phyloP scores from a whole-genome alignment of 1,284 basidiomycete species.

The Ustilago esculenta region DNA sequence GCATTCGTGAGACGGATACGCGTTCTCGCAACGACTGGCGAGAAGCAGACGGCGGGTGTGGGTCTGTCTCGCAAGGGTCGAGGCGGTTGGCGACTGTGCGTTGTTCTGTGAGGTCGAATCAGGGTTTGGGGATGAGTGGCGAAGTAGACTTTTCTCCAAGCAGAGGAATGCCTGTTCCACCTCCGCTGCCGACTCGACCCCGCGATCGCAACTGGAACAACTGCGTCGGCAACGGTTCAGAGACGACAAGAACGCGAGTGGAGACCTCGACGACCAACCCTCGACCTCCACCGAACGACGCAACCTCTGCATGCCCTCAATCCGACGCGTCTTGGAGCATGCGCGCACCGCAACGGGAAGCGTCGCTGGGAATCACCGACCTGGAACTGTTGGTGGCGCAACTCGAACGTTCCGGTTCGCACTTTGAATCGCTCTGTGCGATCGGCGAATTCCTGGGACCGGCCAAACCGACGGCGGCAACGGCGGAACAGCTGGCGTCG shows the following conservation, averaged over 20 bases:
- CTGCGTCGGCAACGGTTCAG: no score
- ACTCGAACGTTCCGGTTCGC: conserved; percentile 40
- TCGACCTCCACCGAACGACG: no score
- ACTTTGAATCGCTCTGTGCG: conserved; percentile 70
- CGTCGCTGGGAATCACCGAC: conserved; percentile 54
- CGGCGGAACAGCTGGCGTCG: conserved; percentile 60
- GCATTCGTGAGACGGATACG: no score
- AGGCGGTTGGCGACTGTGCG: conserved; percentile 20
- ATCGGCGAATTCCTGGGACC: conserved; percentile 76
- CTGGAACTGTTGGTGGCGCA: conserved; percentile 62
- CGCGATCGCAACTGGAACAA: conserved; percentile 13
- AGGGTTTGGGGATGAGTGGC: conserved; percentile 21
- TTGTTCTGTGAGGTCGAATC: conserved; percentile 3
- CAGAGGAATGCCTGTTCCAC: conserved; percentile 20
- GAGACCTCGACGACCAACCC: no score
- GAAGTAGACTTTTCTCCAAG: neutral
- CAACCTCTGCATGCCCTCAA: no score
- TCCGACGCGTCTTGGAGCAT: no score
- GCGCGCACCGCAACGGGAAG: no score
- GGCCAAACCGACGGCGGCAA: conserved; percentile 67
- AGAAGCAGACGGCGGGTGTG: no score
- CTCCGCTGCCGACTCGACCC: conserved; percentile 28
- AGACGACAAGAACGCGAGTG: no score
- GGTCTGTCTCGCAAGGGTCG: neutral
- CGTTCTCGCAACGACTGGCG: no score